Evolutionary conservation across 805 yeast genomes (phyloP).

Genomic region (Candida suzukii): DNA sequence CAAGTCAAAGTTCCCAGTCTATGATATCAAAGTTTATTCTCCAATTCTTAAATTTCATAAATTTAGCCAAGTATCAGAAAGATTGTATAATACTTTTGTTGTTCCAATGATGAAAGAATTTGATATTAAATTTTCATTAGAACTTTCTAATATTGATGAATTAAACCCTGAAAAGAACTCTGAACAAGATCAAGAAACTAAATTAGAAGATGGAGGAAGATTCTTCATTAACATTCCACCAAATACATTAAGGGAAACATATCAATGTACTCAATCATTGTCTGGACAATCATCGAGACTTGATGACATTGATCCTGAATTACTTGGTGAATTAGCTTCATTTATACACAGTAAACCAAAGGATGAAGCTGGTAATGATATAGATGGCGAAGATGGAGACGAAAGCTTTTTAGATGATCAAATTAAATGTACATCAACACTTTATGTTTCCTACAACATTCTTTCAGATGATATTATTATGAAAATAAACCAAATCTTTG

Average conservation of each 20-base stretch:
- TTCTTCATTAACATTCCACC: slow-evolving; percentile 1
- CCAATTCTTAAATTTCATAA: neutral
- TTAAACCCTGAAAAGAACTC: neutral
- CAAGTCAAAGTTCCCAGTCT: neutral
- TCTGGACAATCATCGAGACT: neutral
- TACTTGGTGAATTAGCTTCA: slow-evolving; percentile 1
- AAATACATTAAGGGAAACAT: neutral
- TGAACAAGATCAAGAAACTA: too few relatives aligned
- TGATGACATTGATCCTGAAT: slow-evolving; percentile 2
- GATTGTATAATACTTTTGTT: neutral
- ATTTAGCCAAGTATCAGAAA: slow-evolving; percentile 1
- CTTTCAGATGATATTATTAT: slow-evolving; percentile 20
- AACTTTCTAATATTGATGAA: slow-evolving; percentile 1
- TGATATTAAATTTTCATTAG: neutral
- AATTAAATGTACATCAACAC: slow-evolving; percentile 1
- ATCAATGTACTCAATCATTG: neutral
- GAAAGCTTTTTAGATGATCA: slow-evolving; percentile 1
- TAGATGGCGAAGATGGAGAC: neutral
- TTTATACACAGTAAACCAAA: neutral
- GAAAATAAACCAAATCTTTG: neutral
- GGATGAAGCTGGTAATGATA: neutral
- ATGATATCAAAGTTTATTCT: neutral
- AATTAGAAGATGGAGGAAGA: neutral
- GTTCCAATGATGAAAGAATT: neutral
- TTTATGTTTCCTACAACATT: slow-evolving; percentile 10